Conservation (phyloP, 2,329 filamentous ascomycete genomes). For the Periconia sp. region DNA sequence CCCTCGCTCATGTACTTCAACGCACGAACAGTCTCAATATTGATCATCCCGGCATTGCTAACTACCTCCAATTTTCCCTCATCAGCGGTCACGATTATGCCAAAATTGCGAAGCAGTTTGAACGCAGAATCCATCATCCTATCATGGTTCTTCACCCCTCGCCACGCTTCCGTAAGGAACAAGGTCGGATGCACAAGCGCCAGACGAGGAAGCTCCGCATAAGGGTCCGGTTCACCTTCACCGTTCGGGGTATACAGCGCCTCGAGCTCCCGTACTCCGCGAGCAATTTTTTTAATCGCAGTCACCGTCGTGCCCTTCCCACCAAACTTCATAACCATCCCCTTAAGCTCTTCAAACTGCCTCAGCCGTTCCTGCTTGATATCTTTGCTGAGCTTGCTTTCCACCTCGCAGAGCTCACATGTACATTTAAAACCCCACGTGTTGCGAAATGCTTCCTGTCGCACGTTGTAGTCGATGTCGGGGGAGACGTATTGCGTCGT, state of each 20-base stretch:
- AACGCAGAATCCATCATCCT: conserved; percentile 21
- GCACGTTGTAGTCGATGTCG: conserved; percentile 18
- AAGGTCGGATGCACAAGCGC: conserved; percentile 27
- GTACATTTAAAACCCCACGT: conserved; percentile 27
- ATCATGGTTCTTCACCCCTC: conserved; percentile 18
- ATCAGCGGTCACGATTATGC: conserved; percentile 13
- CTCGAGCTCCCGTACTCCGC: conserved; percentile 17
- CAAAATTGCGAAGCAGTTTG: conserved; percentile 24
- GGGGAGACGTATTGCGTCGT: conserved; percentile 25
- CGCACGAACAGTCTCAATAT: conserved; percentile 23
- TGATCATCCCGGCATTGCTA: conserved; percentile 19
- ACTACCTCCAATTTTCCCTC: conserved; percentile 9
- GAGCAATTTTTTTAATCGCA: conserved; percentile 24
- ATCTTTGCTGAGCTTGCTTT: conserved; percentile 6
- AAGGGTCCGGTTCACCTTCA: conserved; percentile 9
- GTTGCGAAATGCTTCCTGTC: conserved; percentile 17
- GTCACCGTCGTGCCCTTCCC: conserved; percentile 17
- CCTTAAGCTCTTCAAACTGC: conserved; percentile 23
- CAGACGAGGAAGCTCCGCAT: conserved; percentile 17
- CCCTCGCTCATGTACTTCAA: conserved; percentile 24
- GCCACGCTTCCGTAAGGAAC: conserved; percentile 24
- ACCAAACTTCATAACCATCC: conserved; percentile 17
- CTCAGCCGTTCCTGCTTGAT: conserved; percentile 9
- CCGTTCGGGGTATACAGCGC: conserved; percentile 12
- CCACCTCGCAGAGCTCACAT: conserved; percentile 18